Conservation (phyloP, 345 rosid species). For the Gossypium rotundifolium region DNA sequence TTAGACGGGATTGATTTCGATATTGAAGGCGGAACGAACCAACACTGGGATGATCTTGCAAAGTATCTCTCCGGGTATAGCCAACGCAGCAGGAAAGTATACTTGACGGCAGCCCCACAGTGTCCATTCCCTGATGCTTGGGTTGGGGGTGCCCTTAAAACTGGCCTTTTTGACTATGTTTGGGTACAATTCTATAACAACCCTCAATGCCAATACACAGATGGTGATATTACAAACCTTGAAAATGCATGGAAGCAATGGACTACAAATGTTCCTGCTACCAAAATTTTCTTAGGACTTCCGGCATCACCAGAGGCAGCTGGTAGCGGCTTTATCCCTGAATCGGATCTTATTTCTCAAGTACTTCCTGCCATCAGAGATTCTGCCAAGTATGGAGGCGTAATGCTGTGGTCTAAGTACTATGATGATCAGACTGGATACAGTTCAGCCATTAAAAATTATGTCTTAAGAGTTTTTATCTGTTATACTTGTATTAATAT, state of each 20-base stretch:
- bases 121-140: too few relatives aligned
- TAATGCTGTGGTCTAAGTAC: constrained; percentile 12
- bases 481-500: neutral
- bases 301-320: constrained; percentile 17
- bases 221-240: neutral
- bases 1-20: constrained; percentile 17
- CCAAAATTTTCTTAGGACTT: constrained; percentile 15
- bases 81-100: neutral
- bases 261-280: neutral
- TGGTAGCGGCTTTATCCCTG: constrained; percentile 17
- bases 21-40: neutral
- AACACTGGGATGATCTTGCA: constrained; percentile 1
- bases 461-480: neutral
- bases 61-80: neutral
- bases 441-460: neutral
- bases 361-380: constrained; percentile 19
- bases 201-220: constrained; percentile 8
- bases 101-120: constrained; percentile 10
- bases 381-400: constrained; percentile 20
- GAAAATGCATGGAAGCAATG: constrained; percentile 18
- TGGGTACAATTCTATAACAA: constrained; percentile 24
- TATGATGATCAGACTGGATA: constrained; percentile 7
- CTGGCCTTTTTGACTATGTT: constrained; percentile 16
- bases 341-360: neutral
- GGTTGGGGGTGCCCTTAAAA: neutral